Base-by-base conservation (phyloP, 176 grass and related monocot genomes). In the Eleusine indica region DNA sequence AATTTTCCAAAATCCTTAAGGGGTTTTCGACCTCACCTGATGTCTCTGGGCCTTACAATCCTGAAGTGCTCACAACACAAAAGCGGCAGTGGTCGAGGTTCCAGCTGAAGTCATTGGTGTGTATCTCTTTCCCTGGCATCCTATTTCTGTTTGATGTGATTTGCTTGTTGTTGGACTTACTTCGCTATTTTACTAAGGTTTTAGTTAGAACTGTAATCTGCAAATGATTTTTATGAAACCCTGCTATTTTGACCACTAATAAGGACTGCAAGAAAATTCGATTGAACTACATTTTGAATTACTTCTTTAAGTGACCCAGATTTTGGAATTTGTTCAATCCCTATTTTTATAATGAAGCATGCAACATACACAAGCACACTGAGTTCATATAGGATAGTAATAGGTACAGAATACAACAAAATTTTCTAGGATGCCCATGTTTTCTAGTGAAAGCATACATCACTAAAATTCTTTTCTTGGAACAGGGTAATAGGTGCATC, bases 71-170 rank as follows among this genome's bases (percentile, higher is more conserved):
- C 75, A 99, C 97, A 3, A 96, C 89, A 4, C 97, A 96, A 44
- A 99, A 99, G 51, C 88, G 88, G 21, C 97, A 96, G 74, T 99
- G 97, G 97, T 81, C 93, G 0, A 90, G 97, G 76, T 99, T 96
- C 86, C 97, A 99, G 67, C 84, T 94, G 14, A 93, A 94, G 75
- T 92, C 91, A 87, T 39, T 90, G 89, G 97, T 96, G 78, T 80
- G 84, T 76, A 80, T 68, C 49, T 81, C 71, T 68, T 57, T 85
- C 69, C 83, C 19, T 87, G 2, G 16, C 54, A 67, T 76, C 70
- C 75, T 13, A 0, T 37, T 61, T 82, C 19, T 73, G 22, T 77
- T 35, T 73, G n/a, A 25, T 47, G 53, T 87, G 68, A 48, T 74
- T 8, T 81, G 38, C 47, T 52, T 57, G 11, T 74, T 49, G 30